phyloP scores from a whole-genome alignment of 139 green algal genomes.

The Medakamo hakoo region DNA sequence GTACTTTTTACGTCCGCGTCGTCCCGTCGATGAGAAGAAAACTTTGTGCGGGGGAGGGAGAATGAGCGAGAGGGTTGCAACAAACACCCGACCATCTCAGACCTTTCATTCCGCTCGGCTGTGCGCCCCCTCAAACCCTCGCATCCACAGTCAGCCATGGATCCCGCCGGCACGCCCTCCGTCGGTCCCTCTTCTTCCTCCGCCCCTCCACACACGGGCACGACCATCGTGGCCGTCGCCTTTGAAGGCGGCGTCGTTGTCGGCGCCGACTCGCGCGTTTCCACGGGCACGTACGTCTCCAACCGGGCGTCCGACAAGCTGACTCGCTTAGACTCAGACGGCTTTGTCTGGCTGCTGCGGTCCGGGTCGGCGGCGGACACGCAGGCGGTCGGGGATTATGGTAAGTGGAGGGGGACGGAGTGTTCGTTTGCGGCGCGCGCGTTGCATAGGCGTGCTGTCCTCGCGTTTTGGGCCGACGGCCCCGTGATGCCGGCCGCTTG shows the following conservation, averaged over 20 bases:
- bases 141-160: no score
- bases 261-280: conserved; percentile 71
- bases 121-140: no score
- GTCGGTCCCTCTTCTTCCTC: background rate
- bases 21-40: background rate
- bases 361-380: conserved; percentile 79
- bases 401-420: conserved; percentile 21
- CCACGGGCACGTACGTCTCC: conserved; percentile 79
- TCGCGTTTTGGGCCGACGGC: no score
- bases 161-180: no score
- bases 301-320: conserved; percentile 95
- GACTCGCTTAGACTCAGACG: conserved; percentile 52
- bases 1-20: no score
- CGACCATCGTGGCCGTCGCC: conserved; percentile 73
- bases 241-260: conserved; percentile 83
- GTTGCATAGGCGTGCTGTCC: background rate
- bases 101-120: no score
- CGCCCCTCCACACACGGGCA: conserved; percentile 31
- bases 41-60: background rate
- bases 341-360: conserved; percentile 51
- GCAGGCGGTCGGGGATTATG: conserved; percentile 73
- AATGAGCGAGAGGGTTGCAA: background rate
- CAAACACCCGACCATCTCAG: background rate
- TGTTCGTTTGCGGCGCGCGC: no score
- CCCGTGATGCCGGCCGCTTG: no score